A percentile compares a stretch with the other conserved stretches of the same genome.
Evolutionary conservation across 2,329 filamentous ascomycete genomes (phyloP).

Genomic region (Knufia fluminis): DNA sequence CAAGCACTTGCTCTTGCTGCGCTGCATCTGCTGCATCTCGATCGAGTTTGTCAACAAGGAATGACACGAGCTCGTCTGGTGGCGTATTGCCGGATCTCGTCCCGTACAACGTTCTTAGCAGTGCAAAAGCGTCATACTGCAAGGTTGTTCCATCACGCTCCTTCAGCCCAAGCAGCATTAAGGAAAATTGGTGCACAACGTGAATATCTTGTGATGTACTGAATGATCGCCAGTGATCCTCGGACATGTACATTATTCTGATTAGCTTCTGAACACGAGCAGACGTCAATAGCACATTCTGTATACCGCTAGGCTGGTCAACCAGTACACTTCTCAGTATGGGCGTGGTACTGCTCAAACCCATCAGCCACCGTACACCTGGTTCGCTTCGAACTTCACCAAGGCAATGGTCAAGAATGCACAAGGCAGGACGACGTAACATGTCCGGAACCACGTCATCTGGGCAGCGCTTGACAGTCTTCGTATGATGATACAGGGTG

Average conservation of each 20-base stretch:
- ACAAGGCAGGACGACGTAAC: conserved; percentile 15
- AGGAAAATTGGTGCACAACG: not conserved
- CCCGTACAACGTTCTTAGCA: conserved; percentile 11
- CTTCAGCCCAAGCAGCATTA: not conserved
- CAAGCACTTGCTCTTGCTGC: conserved; percentile 16
- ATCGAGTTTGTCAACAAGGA: conserved; percentile 15
- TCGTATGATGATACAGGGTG: conserved; percentile 70
- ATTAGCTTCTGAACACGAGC: conserved; percentile 17
- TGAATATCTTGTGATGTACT: not conserved
- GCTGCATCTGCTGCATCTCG: conserved; percentile 9
- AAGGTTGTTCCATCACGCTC: not conserved
- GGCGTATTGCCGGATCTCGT: conserved; percentile 11
- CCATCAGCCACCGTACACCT: conserved; percentile 17
- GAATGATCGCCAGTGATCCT: conserved; percentile 7
- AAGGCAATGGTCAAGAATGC: conserved; percentile 13
- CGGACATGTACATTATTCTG: not conserved
- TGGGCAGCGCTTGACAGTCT: conserved; percentile 1
- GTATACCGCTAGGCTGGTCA: not conserved
- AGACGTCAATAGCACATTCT: conserved; percentile 6
- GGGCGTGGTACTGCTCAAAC: conserved; percentile 13
- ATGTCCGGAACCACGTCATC: conserved; percentile 18
- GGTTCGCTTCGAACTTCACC: conserved; percentile 12
- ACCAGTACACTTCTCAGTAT: conserved; percentile 15
- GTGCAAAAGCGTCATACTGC: not conserved
- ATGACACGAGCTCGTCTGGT: conserved; percentile 10